These are phyloP conservation scores for Neonectria sp. DNA, from an alignment of 2,329 filamentous ascomycete species.

Conservation along the genomic window DNA sequence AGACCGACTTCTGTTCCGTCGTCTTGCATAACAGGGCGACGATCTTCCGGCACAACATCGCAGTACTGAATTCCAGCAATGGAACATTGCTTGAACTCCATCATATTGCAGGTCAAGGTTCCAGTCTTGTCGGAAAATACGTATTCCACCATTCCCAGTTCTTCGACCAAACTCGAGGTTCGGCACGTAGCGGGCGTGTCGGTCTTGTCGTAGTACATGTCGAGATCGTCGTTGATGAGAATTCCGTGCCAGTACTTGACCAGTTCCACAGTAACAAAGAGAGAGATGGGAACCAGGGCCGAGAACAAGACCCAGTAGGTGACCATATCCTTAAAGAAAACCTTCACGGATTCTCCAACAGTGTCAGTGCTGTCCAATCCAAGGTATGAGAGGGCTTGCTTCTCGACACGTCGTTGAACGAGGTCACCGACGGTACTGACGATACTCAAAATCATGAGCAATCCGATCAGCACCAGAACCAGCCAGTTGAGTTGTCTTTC, in stretches of 20 bases:
- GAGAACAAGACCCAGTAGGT: conserved; percentile 99
- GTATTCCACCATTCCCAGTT: conserved; percentile 97
- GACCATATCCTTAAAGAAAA: conserved; percentile 94
- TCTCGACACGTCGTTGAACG: conserved; percentile 78
- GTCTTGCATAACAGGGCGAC: conserved; percentile 83
- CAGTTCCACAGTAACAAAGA: conserved; percentile 97
- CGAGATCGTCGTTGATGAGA: conserved; percentile 95
- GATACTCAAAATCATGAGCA: conserved; percentile 87
- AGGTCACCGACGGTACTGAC: conserved; percentile 94
- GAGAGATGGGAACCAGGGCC: conserved; percentile 94
- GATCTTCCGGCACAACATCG: conserved; percentile 92
- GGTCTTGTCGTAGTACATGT: conserved; percentile 97
- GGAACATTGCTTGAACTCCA: conserved; percentile 97
- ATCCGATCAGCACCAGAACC: conserved; percentile 89
- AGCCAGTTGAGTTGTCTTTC: conserved; percentile 95
- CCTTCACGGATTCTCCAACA: conserved; percentile 71
- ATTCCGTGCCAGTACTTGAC: conserved; percentile 99
- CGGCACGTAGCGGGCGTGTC: conserved; percentile 97
- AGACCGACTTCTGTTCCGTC: conserved; percentile 85
- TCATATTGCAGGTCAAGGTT: conserved; percentile 97
- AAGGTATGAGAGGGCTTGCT: conserved; percentile 79
- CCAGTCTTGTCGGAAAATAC: conserved; percentile 99
- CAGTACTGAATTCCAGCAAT: conserved; percentile 96
- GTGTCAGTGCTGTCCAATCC: conserved; percentile 73
- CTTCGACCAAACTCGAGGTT: conserved; percentile 96